A percentile compares a stretch with the other conserved stretches of the same genome.
Conservation (phyloP, 164 flowering plant species). For the Saururus chinensis region DNA sequence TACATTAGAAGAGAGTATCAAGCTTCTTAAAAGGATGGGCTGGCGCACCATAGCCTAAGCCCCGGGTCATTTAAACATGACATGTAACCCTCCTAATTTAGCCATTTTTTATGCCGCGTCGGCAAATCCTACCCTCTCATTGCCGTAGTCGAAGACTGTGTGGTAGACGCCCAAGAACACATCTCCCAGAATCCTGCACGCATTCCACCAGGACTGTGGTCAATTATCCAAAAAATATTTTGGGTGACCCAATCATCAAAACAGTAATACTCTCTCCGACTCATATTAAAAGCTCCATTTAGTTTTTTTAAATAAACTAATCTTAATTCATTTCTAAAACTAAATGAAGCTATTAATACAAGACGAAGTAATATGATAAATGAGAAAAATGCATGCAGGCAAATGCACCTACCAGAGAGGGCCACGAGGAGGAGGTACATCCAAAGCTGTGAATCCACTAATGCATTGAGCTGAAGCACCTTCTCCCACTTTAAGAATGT, state of each 20-base stretch:
- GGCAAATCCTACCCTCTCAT: constrained; percentile 40
- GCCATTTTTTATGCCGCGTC: constrained; percentile 24
- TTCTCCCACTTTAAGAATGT: constrained; percentile 54
- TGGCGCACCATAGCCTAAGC: too few species aligned
- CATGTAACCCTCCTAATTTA: neutral
- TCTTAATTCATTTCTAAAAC: too few species aligned
- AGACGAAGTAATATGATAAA: too few species aligned
- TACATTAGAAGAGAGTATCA: too few species aligned
- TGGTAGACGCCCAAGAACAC: constrained; percentile 46
- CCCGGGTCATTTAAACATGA: neutral
- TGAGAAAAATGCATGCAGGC: too few species aligned
- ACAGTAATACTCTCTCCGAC: too few species aligned
- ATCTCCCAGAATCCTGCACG: constrained; percentile 48
- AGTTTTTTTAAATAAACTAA: too few species aligned
- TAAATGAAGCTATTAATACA: too few species aligned
- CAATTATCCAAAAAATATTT: neutral
- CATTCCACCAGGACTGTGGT: too few species aligned
- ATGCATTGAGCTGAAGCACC: constrained; percentile 58
- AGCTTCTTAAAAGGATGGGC: too few species aligned
- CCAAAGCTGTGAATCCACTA: constrained; percentile 64
- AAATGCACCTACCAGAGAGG: constrained; percentile 43
- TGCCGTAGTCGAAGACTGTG: constrained; percentile 43
- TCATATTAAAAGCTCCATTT: too few species aligned
- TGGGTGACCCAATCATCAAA: neutral
- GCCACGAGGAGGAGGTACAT: constrained; percentile 62